Conservation (phyloP, 2,329 filamentous ascomycete genomes). For the Nemania sp. region DNA sequence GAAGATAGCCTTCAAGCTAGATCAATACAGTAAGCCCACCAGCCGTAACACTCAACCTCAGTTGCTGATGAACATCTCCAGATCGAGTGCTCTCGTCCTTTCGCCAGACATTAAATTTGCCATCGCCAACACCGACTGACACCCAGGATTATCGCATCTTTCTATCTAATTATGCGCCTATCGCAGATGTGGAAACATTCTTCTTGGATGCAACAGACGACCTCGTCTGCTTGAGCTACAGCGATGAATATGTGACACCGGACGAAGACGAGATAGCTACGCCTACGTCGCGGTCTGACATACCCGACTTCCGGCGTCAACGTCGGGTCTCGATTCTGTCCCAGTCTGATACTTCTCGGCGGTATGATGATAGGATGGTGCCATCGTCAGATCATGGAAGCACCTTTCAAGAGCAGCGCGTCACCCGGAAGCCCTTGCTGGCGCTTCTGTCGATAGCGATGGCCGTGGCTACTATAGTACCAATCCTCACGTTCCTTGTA, state of each 20-base stretch:
- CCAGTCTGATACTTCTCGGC: constrained; percentile 18
- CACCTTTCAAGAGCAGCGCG: not conserved
- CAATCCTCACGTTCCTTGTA: constrained; percentile 60
- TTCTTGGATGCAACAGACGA: constrained; percentile 62
- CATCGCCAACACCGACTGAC: constrained; percentile 54
- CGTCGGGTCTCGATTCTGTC: constrained; percentile 19
- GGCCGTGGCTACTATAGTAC: constrained; percentile 56
- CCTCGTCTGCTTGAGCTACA: constrained; percentile 49
- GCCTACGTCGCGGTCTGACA: constrained; percentile 26
- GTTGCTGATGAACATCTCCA: constrained; percentile 31
- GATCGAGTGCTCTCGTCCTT: constrained; percentile 64
- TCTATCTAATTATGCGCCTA: constrained; percentile 55
- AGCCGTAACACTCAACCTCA: too few species aligned
- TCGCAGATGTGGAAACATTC: constrained; percentile 61
- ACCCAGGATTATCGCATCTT: constrained; percentile 56
- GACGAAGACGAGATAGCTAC: constrained; percentile 29
- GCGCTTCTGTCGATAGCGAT: constrained; percentile 48
- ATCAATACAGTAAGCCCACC: constrained; percentile 63
- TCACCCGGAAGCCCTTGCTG: constrained; percentile 14
- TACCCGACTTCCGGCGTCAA: constrained; percentile 8
- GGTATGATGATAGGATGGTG: constrained; percentile 16
- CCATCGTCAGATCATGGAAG: constrained; percentile 5
- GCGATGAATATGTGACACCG: constrained; percentile 30
- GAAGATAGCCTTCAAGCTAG: constrained; percentile 66
- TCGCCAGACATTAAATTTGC: constrained; percentile 53